Evolutionary conservation across 2,329 filamentous ascomycete genomes (phyloP), one percentile per base, ranked within the genome.

Genomic region (Xylaria sp.): DNA sequence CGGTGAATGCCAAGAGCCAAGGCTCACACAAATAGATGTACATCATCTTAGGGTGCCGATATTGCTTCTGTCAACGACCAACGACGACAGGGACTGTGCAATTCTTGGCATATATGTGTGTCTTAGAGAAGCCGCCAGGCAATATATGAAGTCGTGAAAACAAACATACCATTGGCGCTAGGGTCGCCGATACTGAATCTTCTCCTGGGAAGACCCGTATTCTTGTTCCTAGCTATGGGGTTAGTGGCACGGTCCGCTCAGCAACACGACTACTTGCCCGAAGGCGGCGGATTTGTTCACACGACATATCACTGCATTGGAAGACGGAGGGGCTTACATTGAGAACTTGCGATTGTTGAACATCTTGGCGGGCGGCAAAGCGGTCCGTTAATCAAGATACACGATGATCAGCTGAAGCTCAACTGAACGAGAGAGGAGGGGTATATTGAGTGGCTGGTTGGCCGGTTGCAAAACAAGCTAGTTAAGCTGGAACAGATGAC

Each of bases 311-410:
- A 31, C 42, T 22, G 5, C 15, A 45, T 27, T 57, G 38, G 27
- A 57, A 51, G 38, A 54, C 42, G 20, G 42, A 22, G 27, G 33
- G 42, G 65, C 73, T 75, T 74, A 75, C 74, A 90, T 89, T 69
- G 87, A 89, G 79, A 90, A 90, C 77, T 89, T 89, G 80, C 88
- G 86, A 66, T 83, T 84, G 76, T 81, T 79, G 73, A 86, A 86
- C 81, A 85, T 85, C 61, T 73, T 80, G 75, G 69, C 69, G 67
- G 70, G n/a, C 65, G 71, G 64, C 54, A 55, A 53, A 53, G 51
- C 47, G 53, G 49, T 38, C 58, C 50, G 55, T 44, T 42, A 55
- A 27, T 39, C 33, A 13, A 55, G 54, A 39, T 20, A 49, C 47
- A 59, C 27, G 27, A 22, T 29, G 42, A 54, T 45, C 53, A 62